Evolutionary conservation across 2,329 filamentous ascomycete genomes (phyloP).

Genomic region (Orbilia blumenaviensis): DNA sequence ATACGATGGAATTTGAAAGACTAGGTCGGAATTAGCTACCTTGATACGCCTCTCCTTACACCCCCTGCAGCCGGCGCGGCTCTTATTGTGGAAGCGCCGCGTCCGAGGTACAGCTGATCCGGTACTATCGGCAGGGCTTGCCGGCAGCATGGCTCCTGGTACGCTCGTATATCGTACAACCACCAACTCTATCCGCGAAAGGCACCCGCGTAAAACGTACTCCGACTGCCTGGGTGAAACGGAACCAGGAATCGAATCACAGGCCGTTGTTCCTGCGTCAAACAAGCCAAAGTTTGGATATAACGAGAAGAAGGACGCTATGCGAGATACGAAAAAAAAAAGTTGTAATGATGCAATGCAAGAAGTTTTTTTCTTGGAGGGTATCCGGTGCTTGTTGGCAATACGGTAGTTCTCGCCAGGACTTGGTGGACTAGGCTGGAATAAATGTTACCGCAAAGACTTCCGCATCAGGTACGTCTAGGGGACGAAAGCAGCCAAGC

Average conservation of each 20-base stretch:
- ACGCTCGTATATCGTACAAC: slow-evolving; percentile 12
- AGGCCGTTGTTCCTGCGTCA: neutral
- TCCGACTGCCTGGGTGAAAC: slow-evolving; percentile 4
- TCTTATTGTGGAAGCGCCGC: slow-evolving; percentile 50
- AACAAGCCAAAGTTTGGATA: neutral
- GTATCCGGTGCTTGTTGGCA: neutral
- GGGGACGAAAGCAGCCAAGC: neutral
- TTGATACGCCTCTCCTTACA: slow-evolving; percentile 49
- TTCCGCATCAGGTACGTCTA: slow-evolving; percentile 5
- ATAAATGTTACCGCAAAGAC: slow-evolving; percentile 28
- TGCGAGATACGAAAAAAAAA: neutral
- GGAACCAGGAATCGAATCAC: neutral
- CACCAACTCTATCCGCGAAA: neutral
- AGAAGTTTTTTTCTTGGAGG: neutral
- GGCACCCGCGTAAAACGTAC: neutral
- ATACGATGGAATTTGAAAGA: neutral
- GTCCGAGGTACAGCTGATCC: slow-evolving; percentile 5
- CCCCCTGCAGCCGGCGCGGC: slow-evolving; percentile 40
- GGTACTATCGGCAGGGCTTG: slow-evolving; percentile 8
- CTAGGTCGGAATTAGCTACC: slow-evolving; percentile 23
- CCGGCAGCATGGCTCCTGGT: slow-evolving; percentile 10
- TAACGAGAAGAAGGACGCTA: neutral
- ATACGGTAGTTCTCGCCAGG: neutral
- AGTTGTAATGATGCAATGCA: slow-evolving; percentile 16
- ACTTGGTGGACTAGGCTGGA: slow-evolving; percentile 14